Percentiles rank a stretch among this genome's conserved stretches.
Conservation (phyloP, 208 protist species). For the Acanthamoeba triangularis region DNA sequence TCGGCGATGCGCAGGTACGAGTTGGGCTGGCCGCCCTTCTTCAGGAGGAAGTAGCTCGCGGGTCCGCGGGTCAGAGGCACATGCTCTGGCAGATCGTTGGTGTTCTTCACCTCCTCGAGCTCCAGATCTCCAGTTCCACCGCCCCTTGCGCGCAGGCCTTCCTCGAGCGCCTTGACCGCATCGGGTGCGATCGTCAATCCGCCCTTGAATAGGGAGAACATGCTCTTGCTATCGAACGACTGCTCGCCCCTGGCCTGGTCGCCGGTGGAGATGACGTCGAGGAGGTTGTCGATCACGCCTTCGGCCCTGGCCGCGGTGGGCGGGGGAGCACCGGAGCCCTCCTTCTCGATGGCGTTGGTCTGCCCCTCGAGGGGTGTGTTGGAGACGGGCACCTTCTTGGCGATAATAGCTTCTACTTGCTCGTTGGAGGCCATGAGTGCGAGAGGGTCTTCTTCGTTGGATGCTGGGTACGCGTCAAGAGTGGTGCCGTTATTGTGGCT, state of each 20-base stretch:
- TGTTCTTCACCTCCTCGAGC: not conserved
- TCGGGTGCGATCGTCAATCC: not conserved
- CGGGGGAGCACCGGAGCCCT: not conserved
- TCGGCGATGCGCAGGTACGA: slow-evolving; percentile 22
- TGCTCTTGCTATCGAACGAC: slow-evolving; percentile 9
- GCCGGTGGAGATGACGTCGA: slow-evolving; percentile 2
- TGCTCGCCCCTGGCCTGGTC: not conserved
- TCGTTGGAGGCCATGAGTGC: slow-evolving; percentile 12
- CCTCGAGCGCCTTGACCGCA: slow-evolving; percentile 7
- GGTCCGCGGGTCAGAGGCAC: slow-evolving; percentile 24
- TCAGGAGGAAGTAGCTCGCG: slow-evolving; percentile 47
- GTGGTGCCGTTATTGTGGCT: not conserved
- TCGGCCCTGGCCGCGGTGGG: not conserved
- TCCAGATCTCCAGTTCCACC: not conserved
- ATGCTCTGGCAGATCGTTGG: slow-evolving; percentile 7
- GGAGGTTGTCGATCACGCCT: not conserved
- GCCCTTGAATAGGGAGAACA: not conserved
- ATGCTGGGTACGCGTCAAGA: not conserved
- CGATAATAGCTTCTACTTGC: slow-evolving; percentile 23
- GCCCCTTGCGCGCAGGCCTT: not conserved
- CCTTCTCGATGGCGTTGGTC: slow-evolving; percentile 14
- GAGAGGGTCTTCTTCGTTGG: not conserved
- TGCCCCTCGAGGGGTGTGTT: not conserved
- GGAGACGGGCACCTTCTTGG: slow-evolving; percentile 42
- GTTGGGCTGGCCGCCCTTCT: not conserved